Evolutionary conservation across 306 rosid genomes (phyloP), one percentile per base, ranked within the genome.

Genomic region (Gleditsia sinensis): DNA sequence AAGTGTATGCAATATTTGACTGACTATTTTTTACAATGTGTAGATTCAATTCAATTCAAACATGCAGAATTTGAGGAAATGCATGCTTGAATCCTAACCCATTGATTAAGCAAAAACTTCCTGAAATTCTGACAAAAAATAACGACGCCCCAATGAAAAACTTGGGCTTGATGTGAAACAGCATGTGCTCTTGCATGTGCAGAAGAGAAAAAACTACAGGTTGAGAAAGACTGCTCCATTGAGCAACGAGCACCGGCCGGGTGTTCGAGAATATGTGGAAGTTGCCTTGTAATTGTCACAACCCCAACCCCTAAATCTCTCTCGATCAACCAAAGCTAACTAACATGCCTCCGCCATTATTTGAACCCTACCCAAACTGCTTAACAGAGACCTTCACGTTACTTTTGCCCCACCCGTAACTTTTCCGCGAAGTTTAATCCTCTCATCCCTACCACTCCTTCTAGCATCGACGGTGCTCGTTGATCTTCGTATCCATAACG

Each of bases 151-250:
- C 17, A 30, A 12, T n/a, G 81, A 70, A 60, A 75, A 67, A 19
- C 64, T 28, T 8, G 58, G 72, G 2, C 11, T 72, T 78, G 85
- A 84, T 72, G 87, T 75, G 87, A 80, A 80, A 79, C 14, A 67
- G 74, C 12, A 33, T 66, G 71, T 39, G 60, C 40, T 23, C n/a
- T 45, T 46, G 83, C 88, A 75, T 88, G 86, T 81, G 88, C 85
- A 14, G 4, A 1, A 2, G 60, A 54, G 54, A 42, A 43, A 27
- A 23, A 39, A 53, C 40, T 9, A 63, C 16, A 48, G 58, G 45
- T 16, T 36, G 66, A 76, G 64, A 81, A 16, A 60, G 37, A 49
- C 53, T 11, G 57, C 50, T 54, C 51, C 53, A 56, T 58, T 0
- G 21, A 34, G 46, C 43, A 39, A 50, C 3, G 54, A 16, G 32